phyloP scores from a whole-genome alignment of 148 eudicot genomes.

The Fagopyrum homotropicum region DNA sequence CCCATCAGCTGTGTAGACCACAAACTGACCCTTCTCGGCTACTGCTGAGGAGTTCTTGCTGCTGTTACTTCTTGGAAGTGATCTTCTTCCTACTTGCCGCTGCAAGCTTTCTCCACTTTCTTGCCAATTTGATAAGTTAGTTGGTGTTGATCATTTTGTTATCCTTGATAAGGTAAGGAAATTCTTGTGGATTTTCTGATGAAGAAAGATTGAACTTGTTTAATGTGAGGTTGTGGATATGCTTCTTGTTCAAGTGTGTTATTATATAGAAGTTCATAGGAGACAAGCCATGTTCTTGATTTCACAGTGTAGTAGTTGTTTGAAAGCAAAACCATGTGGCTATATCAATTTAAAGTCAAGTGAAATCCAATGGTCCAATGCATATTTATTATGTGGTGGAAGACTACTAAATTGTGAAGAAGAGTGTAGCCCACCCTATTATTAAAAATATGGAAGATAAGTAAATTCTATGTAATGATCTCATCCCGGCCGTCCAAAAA shows the following conservation, averaged over 20 bases:
- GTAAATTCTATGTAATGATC: no score
- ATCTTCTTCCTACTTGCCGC: slow-evolving; percentile 8
- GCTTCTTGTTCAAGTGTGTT: no score
- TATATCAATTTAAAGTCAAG: no score
- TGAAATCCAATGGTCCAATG: no score
- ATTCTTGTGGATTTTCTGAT: no score
- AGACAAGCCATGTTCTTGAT: background rate
- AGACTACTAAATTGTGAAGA: no score
- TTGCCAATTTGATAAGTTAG: slow-evolving; percentile 4
- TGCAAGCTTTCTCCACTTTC: background rate
- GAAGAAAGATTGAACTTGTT: no score
- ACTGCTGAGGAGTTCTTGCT: background rate
- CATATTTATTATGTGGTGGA: background rate
- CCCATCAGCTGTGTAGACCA: slow-evolving; percentile 7
- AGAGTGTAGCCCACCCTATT: no score
- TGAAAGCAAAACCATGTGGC: background rate
- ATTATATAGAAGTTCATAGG: background rate
- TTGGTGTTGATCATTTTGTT: slow-evolving; percentile 10
- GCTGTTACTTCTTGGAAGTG: background rate
- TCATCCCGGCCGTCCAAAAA: no score
- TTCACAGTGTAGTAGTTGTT: background rate
- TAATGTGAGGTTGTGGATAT: no score
- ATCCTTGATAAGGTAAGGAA: no score
- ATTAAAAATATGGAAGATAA: no score
- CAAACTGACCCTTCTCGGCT: slow-evolving; percentile 7